phyloP scores from a whole-genome alignment of 1,284 basidiomycete species.

The Malassezia pachydermatis region DNA sequence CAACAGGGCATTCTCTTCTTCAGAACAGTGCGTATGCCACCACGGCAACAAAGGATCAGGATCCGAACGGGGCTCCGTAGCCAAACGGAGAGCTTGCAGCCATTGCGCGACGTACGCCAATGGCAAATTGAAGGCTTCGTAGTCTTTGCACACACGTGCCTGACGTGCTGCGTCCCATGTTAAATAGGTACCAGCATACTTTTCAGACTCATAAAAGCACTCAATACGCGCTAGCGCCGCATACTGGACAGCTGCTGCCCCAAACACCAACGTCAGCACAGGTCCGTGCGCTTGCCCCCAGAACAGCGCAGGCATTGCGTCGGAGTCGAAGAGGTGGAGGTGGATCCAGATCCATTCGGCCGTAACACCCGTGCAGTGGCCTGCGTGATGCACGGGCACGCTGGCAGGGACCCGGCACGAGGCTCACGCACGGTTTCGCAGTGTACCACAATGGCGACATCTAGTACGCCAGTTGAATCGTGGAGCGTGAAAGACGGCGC shows the following conservation, averaged over 20 bases:
- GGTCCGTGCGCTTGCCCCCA: conserved; percentile 16
- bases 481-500: too few species aligned
- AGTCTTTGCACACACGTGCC: conserved; percentile 32
- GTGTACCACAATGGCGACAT: too few species aligned
- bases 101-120: conserved; percentile 25
- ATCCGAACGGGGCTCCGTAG: background rate
- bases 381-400: too few species aligned
- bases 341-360: too few species aligned
- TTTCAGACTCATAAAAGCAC: conserved; percentile 37
- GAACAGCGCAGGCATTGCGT: conserved; percentile 2
- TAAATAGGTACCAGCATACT: conserved; percentile 21
- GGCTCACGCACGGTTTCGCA: too few species aligned
- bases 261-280: conserved; percentile 37
- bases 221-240: conserved; percentile 37
- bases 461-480: too few species aligned
- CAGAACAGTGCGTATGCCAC: conserved; percentile 26
- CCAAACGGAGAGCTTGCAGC: conserved; percentile 30
- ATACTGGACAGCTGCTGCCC: conserved; percentile 26
- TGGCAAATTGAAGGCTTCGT: conserved; percentile 44
- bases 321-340: too few species aligned
- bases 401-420: too few species aligned
- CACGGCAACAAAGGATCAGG: conserved; percentile 16
- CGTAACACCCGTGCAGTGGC: too few species aligned
- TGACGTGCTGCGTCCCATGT: conserved; percentile 22
- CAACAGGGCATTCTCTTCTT: conserved; percentile 27